Evolutionary conservation across 345 rosid genomes (phyloP).

Genomic region (Eucalyptus curtisii): DNA sequence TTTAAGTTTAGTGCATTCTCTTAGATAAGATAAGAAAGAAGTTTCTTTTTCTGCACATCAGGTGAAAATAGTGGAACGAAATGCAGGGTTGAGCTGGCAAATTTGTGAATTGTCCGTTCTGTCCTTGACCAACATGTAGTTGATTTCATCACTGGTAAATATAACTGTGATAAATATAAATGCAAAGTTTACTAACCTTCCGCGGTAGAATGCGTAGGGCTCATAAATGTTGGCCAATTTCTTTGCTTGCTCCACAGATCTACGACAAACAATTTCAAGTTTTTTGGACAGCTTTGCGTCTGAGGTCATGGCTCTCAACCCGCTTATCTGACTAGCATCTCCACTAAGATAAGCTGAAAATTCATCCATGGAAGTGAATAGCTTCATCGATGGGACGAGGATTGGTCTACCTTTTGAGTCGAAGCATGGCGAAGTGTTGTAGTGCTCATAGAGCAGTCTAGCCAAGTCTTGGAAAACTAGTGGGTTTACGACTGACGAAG

Average conservation of each 20-base stretch:
- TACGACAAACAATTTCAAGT: conserved; percentile 49
- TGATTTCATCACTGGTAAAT: not conserved
- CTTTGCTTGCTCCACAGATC: conserved; percentile 79
- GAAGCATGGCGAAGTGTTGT: conserved; percentile 51
- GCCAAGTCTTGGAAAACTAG: conserved; percentile 58
- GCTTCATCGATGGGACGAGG: conserved; percentile 62
- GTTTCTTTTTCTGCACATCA: not conserved
- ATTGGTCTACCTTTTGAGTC: conserved; percentile 77
- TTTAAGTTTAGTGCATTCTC: not conserved
- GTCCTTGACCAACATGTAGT: not conserved
- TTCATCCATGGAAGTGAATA: conserved; percentile 67
- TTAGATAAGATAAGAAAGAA: not conserved
- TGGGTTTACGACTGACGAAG: conserved; percentile 84
- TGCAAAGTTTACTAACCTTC: conserved; percentile 36
- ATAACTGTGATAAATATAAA: not conserved
- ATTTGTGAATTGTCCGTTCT: not conserved
- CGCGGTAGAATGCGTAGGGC: conserved; percentile 84
- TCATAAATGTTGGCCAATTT: conserved; percentile 66
- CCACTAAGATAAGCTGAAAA: conserved; percentile 61
- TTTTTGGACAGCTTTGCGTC: conserved; percentile 45
- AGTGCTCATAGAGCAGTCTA: conserved; percentile 50
- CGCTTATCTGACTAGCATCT: conserved; percentile 38
- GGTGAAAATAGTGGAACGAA: not conserved
- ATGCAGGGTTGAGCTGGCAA: not conserved
- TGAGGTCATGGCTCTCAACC: conserved; percentile 14